Base-by-base conservation (phyloP, 2,329 filamentous ascomycete genomes). In the Clarireedia monteithiana region DNA sequence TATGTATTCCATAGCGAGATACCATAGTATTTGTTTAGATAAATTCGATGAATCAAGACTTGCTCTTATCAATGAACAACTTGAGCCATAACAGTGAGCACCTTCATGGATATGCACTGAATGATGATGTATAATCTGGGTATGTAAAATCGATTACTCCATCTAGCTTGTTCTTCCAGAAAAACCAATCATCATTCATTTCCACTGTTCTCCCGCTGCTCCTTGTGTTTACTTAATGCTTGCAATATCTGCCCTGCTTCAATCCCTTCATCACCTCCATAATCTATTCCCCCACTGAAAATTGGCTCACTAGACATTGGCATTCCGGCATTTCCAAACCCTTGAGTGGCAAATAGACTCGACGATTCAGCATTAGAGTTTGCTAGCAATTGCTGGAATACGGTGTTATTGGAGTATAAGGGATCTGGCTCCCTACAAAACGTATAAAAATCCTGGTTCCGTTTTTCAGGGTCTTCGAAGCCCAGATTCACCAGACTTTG, bases 401-500 rank as follows among this genome's bases (percentile, higher is more conserved):
- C 59, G 17, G 9, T 55, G 15, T 63, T 67, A 36, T 66, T 67
- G 14, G 63, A 62, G 26, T 63, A 63, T 2, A 67, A 39, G 10
- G 67, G 66, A 50, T 68, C 64, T 7, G 67, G 67, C 48, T 68
- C 66, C 27, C 65, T 60, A 50, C 65, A 67, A 42, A 69, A 67
- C 23, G 63, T 57, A 39, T 68, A 66, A 49, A 69, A 69, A 40
- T 69, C 67, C 51, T 68, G 64, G 17, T 65, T 68, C 63, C 67
- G 66, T 26, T 68, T 68, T n/a, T 65, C 63, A 6, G 62, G 60
- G 47, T 68, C 66, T 5, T 67, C 67, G 48, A 69, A 69, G 5
- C 73, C 47, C 59, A 73, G 45, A 67, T 70, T 54, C 64, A 71
- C 30, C 59, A 71, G 58, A 40, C 62, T 62, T 56, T 68, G 66